Evolutionary conservation across 2,329 filamentous ascomycete species (phyloP).

Genomic region (Cordyceps pruinosa): DNA sequence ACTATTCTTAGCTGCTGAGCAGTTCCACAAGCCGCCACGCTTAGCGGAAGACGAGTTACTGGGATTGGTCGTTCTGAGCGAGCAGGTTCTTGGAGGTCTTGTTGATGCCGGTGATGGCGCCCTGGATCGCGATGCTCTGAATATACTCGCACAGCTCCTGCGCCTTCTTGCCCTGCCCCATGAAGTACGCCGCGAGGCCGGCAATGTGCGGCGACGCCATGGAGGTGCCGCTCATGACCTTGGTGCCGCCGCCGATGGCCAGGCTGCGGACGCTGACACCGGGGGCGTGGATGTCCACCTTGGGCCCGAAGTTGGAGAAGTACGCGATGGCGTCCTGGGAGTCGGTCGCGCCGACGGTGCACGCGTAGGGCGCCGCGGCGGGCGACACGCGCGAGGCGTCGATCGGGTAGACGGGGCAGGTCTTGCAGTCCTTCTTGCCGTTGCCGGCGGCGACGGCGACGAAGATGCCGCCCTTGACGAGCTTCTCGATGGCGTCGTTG

Average conservation of each 20-base stretch:
- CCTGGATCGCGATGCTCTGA: background rate
- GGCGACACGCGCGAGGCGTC: conserved; percentile 39
- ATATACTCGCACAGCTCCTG: conserved; percentile 34
- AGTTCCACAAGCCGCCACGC: too few species aligned
- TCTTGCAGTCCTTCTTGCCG: conserved; percentile 6
- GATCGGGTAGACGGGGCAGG: conserved; percentile 18
- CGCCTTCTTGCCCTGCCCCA: conserved; percentile 36
- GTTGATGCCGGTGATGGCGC: background rate
- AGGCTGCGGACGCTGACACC: conserved; percentile 34
- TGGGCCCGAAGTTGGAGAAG: conserved; percentile 42
- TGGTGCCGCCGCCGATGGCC: conserved; percentile 34
- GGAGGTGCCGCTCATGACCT: conserved; percentile 35
- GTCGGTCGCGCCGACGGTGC: conserved; percentile 43
- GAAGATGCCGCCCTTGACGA: conserved; percentile 37
- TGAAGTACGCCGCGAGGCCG: conserved; percentile 35
- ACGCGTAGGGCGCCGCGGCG: conserved; percentile 36
- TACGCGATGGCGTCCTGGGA: conserved; percentile 30
- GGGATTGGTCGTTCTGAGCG: background rate
- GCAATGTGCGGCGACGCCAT: conserved; percentile 36
- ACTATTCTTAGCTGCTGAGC: background rate
- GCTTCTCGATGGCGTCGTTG: conserved; percentile 38
- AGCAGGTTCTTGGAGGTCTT: background rate
- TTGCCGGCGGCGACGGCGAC: conserved; percentile 48
- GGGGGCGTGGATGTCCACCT: conserved; percentile 36
- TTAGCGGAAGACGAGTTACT: too few species aligned